These are phyloP conservation scores for Melampsora larici-populina DNA, from an alignment of 1,284 basidiomycete genomes.

Conservation along the genomic window DNA sequence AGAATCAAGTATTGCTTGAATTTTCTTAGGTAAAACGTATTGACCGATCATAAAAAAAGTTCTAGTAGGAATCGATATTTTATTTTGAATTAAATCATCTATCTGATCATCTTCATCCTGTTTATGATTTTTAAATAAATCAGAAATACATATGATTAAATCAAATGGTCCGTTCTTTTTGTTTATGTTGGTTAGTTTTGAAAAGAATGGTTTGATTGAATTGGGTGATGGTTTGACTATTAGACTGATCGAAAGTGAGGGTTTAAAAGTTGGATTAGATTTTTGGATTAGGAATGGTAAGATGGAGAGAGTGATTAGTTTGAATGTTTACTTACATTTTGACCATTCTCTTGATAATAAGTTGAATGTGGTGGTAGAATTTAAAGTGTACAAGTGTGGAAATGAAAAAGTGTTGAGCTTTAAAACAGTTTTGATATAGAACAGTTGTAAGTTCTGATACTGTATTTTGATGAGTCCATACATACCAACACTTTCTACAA, in stretches of 20 bases:
- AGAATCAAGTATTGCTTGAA: not conserved
- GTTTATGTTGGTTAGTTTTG: conserved; percentile 81
- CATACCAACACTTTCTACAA: not conserved
- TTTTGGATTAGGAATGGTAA: no score
- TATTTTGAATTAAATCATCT: conserved; percentile 64
- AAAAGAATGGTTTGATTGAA: conserved; percentile 67
- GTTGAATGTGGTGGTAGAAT: no score
- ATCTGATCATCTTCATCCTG: no score
- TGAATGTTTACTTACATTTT: conserved; percentile 15
- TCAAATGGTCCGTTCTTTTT: conserved; percentile 92
- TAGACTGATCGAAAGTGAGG: conserved; percentile 60
- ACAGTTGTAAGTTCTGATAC: no score
- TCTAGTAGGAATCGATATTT: conserved; percentile 54
- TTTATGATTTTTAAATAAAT: conserved; percentile 75
- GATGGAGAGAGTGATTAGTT: not conserved
- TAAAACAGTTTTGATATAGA: no score
- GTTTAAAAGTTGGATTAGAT: conserved; percentile 25
- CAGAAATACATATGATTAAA: conserved; percentile 77
- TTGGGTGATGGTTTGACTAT: conserved; percentile 82
- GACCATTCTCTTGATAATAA: not conserved
- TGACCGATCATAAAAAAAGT: conserved; percentile 44
- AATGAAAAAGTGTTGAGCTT: no score
- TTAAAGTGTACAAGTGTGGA: no score
- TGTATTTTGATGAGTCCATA: no score
- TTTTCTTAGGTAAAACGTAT: not conserved